Conservation (phyloP, 257 asterid genomes). For the Solanum habrochaites region DNA sequence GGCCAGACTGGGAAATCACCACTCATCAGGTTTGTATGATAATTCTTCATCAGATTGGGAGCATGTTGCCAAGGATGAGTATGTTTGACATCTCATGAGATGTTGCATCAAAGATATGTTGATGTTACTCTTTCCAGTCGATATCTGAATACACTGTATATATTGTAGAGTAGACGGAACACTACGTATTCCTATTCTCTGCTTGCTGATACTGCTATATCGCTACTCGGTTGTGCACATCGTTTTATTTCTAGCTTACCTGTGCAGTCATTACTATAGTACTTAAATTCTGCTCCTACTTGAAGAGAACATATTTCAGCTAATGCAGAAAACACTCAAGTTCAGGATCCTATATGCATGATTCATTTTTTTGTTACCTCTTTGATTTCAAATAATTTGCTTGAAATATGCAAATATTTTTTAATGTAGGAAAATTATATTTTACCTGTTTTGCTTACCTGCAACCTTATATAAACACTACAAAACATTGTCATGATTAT, state of each 20-base stretch:
- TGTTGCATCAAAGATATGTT: background rate
- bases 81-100: conserved; percentile 24
- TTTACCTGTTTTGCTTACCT: background rate
- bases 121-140: background rate
- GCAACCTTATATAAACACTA: background rate
- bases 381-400: background rate
- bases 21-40: conserved; percentile 28
- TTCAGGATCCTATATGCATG: background rate
- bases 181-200: background rate
- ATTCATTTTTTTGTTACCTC: background rate
- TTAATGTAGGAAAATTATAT: background rate
- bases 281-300: background rate
- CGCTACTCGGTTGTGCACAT: background rate
- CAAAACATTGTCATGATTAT: background rate
- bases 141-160: background rate
- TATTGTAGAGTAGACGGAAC: background rate
- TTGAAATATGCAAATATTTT: background rate
- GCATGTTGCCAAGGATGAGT: conserved; percentile 64
- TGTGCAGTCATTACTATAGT: background rate
- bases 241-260: background rate
- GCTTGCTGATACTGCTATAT: background rate
- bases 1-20: conserved; percentile 9
- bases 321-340: background rate
- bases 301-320: background rate
- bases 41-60: conserved; percentile 85